phyloP scores from a whole-genome alignment of 441 rosid species.

The Iberis amara region DNA sequence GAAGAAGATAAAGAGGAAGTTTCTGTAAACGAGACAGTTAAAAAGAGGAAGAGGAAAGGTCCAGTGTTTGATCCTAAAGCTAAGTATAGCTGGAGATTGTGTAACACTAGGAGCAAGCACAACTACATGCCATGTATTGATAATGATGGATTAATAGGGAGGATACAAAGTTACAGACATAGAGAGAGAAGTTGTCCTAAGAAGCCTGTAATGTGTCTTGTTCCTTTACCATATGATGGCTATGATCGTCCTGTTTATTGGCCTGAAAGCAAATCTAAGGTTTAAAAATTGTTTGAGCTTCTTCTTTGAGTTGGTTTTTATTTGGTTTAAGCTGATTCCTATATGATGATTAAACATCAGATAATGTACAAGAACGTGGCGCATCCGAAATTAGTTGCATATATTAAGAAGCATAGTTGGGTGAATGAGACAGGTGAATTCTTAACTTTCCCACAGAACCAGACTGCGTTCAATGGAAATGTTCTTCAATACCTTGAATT shows the following conservation, averaged over 20 bases:
- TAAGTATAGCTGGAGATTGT: constrained; percentile 74
- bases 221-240: constrained; percentile 78
- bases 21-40: constrained; percentile 23
- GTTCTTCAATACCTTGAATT: constrained; percentile 84
- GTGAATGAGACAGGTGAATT: constrained; percentile 59
- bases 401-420: constrained; percentile 71
- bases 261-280: constrained; percentile 88
- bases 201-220: constrained; percentile 69
- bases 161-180: constrained; percentile 67
- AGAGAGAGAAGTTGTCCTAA: constrained; percentile 89
- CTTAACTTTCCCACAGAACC: constrained; percentile 72
- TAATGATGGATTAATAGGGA: constrained; percentile 55
- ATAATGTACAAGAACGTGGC: constrained; percentile 77
- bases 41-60: constrained; percentile 72
- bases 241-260: constrained; percentile 66
- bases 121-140: constrained; percentile 97
- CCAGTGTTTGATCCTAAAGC: constrained; percentile 82
- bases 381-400: constrained; percentile 84
- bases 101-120: constrained; percentile 83
- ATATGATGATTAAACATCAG: constrained; percentile 44
- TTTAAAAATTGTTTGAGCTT: constrained; percentile 20
- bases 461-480: constrained; percentile 69
- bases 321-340: constrained; percentile 18
- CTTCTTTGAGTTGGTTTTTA: constrained; percentile 10
- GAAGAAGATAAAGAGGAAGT: constrained; percentile 42